These are phyloP conservation scores for Rosa hybrid DNA, from an alignment of 331 rosid species.

Conservation along the genomic window DNA sequence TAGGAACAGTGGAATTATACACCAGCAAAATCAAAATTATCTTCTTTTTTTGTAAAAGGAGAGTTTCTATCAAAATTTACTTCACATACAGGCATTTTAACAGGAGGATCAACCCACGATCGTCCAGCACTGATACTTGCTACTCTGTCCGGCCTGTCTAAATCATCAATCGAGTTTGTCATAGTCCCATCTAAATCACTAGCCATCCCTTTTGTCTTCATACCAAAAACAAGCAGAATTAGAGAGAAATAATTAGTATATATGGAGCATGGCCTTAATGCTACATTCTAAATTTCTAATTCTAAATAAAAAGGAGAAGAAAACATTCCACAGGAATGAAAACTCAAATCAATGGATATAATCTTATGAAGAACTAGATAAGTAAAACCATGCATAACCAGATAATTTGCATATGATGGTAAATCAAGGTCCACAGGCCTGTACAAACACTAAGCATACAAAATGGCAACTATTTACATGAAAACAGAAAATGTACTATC, in stretches of 20 bases:
- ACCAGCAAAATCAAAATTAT: background rate
- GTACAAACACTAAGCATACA: background rate
- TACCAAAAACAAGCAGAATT: constrained; percentile 17
- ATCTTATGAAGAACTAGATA: background rate
- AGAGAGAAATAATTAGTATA: background rate
- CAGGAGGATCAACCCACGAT: constrained; percentile 64
- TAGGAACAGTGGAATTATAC: constrained; percentile 1
- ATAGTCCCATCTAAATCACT: constrained; percentile 51
- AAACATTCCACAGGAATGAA: background rate
- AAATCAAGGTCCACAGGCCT: constrained; percentile 7
- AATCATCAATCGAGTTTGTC: constrained; percentile 51
- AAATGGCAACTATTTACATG: background rate
- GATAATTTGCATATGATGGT: background rate
- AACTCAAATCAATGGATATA: background rate
- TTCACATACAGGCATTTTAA: constrained; percentile 54
- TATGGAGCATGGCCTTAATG: background rate
- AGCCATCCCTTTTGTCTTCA: constrained; percentile 65
- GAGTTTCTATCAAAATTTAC: constrained; percentile 5
- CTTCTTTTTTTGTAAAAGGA: background rate
- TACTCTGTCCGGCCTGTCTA: constrained; percentile 48
- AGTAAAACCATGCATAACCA: constrained; percentile 9
- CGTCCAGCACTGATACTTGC: constrained; percentile 50
- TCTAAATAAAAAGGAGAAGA: background rate
- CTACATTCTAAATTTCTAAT: background rate
- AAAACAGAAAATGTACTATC: constrained; percentile 12